Evolutionary conservation across 1,284 basidiomycete species (phyloP).

Genomic region (Fomitopsis schrenkii): DNA sequence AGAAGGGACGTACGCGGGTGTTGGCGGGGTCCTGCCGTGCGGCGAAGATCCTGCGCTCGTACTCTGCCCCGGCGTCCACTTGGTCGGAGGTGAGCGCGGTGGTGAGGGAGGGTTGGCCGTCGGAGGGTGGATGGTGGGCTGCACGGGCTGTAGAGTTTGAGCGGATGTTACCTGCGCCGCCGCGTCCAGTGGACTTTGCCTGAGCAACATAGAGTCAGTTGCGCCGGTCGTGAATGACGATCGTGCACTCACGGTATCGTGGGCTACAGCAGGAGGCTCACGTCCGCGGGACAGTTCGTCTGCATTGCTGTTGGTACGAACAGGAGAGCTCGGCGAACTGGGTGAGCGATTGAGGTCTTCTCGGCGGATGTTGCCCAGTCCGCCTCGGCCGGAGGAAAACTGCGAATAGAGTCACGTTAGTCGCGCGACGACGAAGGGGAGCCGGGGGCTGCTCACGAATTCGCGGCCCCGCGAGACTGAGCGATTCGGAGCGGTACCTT

Average conservation of each 20-base stretch:
- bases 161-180: slow-evolving; percentile 76
- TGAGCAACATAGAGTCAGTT: slow-evolving; percentile 17
- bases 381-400: slow-evolving; percentile 64
- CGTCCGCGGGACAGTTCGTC: slow-evolving; percentile 39
- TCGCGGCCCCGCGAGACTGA: slow-evolving; percentile 29
- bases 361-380: slow-evolving; percentile 61
- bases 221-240: no score
- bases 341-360: slow-evolving; percentile 24
- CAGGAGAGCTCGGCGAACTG: slow-evolving; percentile 40
- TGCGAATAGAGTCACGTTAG: slow-evolving; percentile 17
- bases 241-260: not conserved
- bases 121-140: slow-evolving; percentile 27
- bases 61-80: slow-evolving; percentile 24
- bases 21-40: slow-evolving; percentile 31
- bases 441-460: slow-evolving; percentile 17
- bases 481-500: slow-evolving; percentile 11
- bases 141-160: slow-evolving; percentile 58
- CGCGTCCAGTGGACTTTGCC: slow-evolving; percentile 66
- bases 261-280: slow-evolving; percentile 31
- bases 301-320: not conserved
- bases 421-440: not conserved
- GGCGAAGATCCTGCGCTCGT: slow-evolving; percentile 44
- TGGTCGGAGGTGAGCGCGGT: slow-evolving; percentile 23
- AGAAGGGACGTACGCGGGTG: slow-evolving; percentile 13
- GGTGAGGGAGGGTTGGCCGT: not conserved